Evolutionary conservation across 352 stramenopile species (phyloP).

Genomic region (Phytophthora kernoviae): DNA sequence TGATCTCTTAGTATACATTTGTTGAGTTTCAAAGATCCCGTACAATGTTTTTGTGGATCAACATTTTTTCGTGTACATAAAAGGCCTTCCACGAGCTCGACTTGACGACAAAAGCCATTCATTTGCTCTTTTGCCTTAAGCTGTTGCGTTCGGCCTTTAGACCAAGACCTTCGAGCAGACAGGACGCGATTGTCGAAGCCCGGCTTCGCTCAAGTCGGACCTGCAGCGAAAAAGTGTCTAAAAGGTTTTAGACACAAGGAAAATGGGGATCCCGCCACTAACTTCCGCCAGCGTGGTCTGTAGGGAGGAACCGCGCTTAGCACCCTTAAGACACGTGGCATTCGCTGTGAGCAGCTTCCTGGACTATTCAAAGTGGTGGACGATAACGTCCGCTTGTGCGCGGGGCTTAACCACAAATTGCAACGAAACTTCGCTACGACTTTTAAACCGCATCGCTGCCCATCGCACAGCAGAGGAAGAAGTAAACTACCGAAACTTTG

Average conservation of each 20-base stretch:
- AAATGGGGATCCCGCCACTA: conserved; percentile 21
- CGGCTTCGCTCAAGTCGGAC: conserved; percentile 24
- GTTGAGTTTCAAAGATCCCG: too few relatives aligned
- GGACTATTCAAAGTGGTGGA: conserved; percentile 32
- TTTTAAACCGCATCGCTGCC: conserved; percentile 27
- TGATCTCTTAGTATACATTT: too few relatives aligned
- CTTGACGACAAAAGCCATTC: too few relatives aligned
- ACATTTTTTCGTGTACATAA: too few relatives aligned
- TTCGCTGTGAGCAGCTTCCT: conserved; percentile 33
- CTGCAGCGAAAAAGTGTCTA: conserved; percentile 8
- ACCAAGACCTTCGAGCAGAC: conserved; percentile 11
- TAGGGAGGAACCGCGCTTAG: conserved; percentile 26
- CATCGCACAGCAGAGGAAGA: conserved; percentile 10
- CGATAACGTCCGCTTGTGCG: conserved; percentile 26
- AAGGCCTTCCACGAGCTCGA: too few relatives aligned
- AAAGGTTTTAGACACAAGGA: not conserved
- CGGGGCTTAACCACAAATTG: not conserved
- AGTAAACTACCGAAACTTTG: conserved; percentile 5
- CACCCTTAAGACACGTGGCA: conserved; percentile 35
- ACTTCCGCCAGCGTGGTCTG: conserved; percentile 31
- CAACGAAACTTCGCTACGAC: conserved; percentile 10
- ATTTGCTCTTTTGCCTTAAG: too few relatives aligned
- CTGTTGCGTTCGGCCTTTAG: too few relatives aligned
- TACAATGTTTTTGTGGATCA: too few relatives aligned
- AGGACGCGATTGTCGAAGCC: conserved; percentile 11